These are phyloP conservation scores for Colletotrichum sp. DNA, from an alignment of 2,329 filamentous ascomycete genomes.

Conservation along the genomic window DNA sequence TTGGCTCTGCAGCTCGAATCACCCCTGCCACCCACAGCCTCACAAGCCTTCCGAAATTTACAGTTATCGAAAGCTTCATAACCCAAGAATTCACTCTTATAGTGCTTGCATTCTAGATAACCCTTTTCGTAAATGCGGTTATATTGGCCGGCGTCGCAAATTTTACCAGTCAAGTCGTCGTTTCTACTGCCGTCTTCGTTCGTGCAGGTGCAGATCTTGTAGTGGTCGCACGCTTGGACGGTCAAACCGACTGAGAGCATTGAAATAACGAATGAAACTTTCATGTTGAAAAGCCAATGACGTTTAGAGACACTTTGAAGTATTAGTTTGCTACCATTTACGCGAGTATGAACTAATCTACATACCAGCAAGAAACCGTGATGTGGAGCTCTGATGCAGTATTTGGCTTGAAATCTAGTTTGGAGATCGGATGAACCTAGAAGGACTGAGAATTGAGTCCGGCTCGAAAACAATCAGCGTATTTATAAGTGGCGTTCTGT, in stretches of 20 bases:
- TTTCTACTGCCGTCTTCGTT: neutral
- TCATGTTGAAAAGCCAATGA: neutral
- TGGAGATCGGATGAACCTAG: neutral
- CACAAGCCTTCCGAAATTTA: neutral
- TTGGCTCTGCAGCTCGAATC: neutral
- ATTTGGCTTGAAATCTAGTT: neutral
- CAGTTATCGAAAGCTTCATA: neutral
- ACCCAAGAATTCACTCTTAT: neutral
- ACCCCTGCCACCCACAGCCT: neutral
- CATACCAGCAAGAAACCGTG: neutral
- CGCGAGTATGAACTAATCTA: neutral
- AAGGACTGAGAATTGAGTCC: neutral
- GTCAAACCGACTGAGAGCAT: neutral
- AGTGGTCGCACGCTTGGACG: neutral
- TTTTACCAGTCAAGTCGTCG: neutral
- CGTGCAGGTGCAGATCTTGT: neutral
- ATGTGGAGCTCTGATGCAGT: neutral
- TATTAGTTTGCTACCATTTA: neutral
- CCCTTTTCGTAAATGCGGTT: neutral
- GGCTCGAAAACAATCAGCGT: neutral
- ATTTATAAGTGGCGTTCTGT: neutral
- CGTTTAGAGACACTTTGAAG: neutral
- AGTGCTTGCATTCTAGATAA: neutral
- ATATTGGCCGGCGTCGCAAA: neutral
- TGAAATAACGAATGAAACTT: neutral